phyloP scores from a whole-genome alignment of 176 grass and related monocot species.

The Phragmites australis region DNA sequence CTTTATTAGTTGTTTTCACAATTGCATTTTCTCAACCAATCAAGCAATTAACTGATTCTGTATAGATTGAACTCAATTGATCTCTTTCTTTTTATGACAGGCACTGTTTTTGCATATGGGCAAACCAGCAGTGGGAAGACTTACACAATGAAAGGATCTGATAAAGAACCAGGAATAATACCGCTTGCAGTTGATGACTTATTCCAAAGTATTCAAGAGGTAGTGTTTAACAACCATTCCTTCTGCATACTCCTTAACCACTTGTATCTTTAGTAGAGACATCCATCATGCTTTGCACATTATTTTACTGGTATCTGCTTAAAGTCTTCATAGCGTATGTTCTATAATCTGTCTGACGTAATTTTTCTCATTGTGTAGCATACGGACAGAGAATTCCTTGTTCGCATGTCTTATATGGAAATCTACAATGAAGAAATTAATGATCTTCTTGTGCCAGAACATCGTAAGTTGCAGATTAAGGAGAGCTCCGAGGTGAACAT shows the following conservation, averaged over 20 bases:
- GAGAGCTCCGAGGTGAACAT: slow-evolving; percentile 75
- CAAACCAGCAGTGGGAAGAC: slow-evolving; percentile 98
- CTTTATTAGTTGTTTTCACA: not conserved
- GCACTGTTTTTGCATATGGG: slow-evolving; percentile 97
- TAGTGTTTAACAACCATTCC: slow-evolving; percentile 15
- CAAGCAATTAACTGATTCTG: not conserved
- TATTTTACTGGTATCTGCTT: not conserved
- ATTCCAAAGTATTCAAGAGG: slow-evolving; percentile 75
- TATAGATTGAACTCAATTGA: not conserved
- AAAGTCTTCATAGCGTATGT: slow-evolving; percentile 7
- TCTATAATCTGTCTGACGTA: slow-evolving; percentile 27
- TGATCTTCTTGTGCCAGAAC: slow-evolving; percentile 88
- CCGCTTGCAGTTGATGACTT: slow-evolving; percentile 79
- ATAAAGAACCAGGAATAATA: slow-evolving; percentile 77
- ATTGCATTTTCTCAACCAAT: slow-evolving; percentile 1
- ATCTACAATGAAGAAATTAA: slow-evolving; percentile 99
- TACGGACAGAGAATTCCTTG: slow-evolving; percentile 81
- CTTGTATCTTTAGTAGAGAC: too few species aligned
- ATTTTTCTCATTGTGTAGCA: slow-evolving; percentile 51
- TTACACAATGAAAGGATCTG: slow-evolving; percentile 82
- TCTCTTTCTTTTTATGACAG: slow-evolving; percentile 37
- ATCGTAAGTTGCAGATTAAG: slow-evolving; percentile 94
- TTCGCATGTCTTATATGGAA: slow-evolving; percentile 98
- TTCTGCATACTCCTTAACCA: too few species aligned
- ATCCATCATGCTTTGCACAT: not conserved